Percentiles rank a stretch among this genome's conserved stretches.
phyloP scores from a whole-genome alignment of 176 grass and related monocot species.

The Areca catechu region DNA sequence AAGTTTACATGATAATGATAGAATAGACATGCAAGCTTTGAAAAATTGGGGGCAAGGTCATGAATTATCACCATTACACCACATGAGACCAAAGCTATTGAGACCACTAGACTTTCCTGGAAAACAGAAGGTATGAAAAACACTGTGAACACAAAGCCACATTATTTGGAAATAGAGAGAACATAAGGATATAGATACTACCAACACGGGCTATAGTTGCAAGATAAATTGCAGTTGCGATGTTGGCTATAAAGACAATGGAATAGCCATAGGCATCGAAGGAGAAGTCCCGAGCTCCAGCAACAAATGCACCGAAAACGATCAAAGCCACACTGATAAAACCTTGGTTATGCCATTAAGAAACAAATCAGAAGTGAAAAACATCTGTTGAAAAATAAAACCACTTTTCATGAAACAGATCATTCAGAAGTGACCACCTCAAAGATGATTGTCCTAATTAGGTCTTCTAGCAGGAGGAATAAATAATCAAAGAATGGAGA shows the following conservation, averaged over 20 bases:
- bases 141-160: not conserved
- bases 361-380: conserved; percentile 17
- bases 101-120: not conserved
- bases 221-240: not conserved
- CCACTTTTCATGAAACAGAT: too few species aligned
- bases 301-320: not conserved
- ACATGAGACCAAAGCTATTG: conserved; percentile 3
- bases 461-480: too few species aligned
- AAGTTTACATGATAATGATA: not conserved
- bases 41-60: not conserved
- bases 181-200: not conserved
- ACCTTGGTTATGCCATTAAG: conserved; percentile 22
- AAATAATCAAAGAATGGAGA: too few species aligned
- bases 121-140: not conserved
- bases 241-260: not conserved
- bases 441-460: too few species aligned
- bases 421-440: too few species aligned
- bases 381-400: conserved; percentile 2
- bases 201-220: not conserved
- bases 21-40: not conserved
- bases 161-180: not conserved
- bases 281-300: conserved; percentile 1
- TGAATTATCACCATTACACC: conserved; percentile 1
- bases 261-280: not conserved
- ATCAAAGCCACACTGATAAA: not conserved